These are phyloP conservation scores for Tolypocladium tundrense DNA, from an alignment of 2,329 filamentous ascomycete genomes.

Conservation along the genomic window DNA sequence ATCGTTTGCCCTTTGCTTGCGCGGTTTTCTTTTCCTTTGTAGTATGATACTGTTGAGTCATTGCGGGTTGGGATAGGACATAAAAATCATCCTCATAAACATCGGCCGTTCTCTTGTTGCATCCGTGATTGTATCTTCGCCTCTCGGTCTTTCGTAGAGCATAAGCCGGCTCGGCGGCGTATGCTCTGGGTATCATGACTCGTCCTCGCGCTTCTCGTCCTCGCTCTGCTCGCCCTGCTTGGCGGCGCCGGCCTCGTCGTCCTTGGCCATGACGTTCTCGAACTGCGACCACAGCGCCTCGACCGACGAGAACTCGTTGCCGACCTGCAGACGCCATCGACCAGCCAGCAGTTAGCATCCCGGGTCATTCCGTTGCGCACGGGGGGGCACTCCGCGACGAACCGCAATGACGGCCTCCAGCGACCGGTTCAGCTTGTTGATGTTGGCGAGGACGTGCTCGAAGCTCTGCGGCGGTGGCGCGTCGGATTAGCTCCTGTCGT, in stretches of 20 bases:
- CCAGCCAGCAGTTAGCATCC: neutral
- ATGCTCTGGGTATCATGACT: neutral
- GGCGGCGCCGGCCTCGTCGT: slow-evolving; percentile 21
- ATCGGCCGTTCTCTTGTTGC: neutral
- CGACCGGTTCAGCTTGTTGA: slow-evolving; percentile 89
- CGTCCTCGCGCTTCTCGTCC: slow-evolving; percentile 9
- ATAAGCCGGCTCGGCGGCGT: neutral
- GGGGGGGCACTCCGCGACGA: slow-evolving; percentile 17
- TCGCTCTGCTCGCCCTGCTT: slow-evolving; percentile 14
- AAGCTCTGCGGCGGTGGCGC: slow-evolving; percentile 41
- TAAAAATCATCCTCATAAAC: slow-evolving; percentile 12
- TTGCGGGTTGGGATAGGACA: slow-evolving; percentile 12
- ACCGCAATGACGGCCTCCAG: slow-evolving; percentile 86
- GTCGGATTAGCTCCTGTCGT: neutral
- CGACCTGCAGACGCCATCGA: slow-evolving; percentile 45
- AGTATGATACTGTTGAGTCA: slow-evolving; percentile 13
- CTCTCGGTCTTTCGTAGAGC: neutral
- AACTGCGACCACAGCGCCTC: slow-evolving; percentile 97
- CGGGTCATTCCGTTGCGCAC: neutral
- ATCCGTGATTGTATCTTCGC: neutral
- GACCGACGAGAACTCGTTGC: slow-evolving; percentile 94
- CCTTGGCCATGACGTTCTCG: slow-evolving; percentile 85
- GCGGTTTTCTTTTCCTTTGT: slow-evolving; percentile 12
- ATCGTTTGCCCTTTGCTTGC: slow-evolving; percentile 7
- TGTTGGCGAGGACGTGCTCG: slow-evolving; percentile 87